Evolutionary conservation across 805 yeast genomes (phyloP).

Genomic region (Saturnispora besseyi): DNA sequence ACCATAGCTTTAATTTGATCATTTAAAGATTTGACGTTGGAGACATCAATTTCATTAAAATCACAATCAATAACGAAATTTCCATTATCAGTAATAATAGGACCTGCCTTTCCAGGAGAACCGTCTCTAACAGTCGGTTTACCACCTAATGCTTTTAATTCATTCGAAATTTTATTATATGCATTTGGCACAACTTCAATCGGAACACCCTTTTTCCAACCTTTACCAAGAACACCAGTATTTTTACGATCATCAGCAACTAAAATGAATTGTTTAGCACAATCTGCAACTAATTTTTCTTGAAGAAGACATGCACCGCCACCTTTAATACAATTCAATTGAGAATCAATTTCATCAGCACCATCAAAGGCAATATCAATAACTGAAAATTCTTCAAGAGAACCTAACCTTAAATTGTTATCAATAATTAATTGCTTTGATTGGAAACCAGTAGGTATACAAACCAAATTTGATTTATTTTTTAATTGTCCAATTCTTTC

Average conservation of each 20-base stretch:
- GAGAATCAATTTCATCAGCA: slow-evolving; percentile 88
- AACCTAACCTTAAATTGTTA: slow-evolving; percentile 70
- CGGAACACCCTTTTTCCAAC: slow-evolving; percentile 90
- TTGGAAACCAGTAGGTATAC: slow-evolving; percentile 97
- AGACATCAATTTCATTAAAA: slow-evolving; percentile 63
- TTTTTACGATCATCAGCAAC: slow-evolving; percentile 92
- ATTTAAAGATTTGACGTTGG: slow-evolving; percentile 45
- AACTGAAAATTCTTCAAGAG: slow-evolving; percentile 72
- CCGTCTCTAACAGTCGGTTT: slow-evolving; percentile 70
- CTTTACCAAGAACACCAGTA: slow-evolving; percentile 60
- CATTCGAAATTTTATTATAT: slow-evolving; percentile 62
- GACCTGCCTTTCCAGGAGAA: slow-evolving; percentile 90
- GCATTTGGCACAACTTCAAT: slow-evolving; percentile 91
- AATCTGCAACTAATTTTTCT: slow-evolving; percentile 85
- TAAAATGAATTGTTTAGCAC: slow-evolving; percentile 65
- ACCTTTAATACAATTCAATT: slow-evolving; percentile 85
- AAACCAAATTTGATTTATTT: slow-evolving; percentile 49
- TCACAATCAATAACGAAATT: slow-evolving; percentile 90
- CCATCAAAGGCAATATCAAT: slow-evolving; percentile 96
- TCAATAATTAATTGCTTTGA: slow-evolving; percentile 75
- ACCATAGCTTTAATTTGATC: slow-evolving; percentile 59
- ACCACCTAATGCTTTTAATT: slow-evolving; percentile 59
- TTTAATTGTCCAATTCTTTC: slow-evolving; percentile 75
- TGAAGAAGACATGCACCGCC: slow-evolving; percentile 98
- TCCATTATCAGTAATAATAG: slow-evolving; percentile 91